A percentile compares a stretch with the other conserved stretches of the same genome.
Evolutionary conservation across 352 stramenopile genomes (phyloP).

Genomic region (Paralagenidium karlingii): DNA sequence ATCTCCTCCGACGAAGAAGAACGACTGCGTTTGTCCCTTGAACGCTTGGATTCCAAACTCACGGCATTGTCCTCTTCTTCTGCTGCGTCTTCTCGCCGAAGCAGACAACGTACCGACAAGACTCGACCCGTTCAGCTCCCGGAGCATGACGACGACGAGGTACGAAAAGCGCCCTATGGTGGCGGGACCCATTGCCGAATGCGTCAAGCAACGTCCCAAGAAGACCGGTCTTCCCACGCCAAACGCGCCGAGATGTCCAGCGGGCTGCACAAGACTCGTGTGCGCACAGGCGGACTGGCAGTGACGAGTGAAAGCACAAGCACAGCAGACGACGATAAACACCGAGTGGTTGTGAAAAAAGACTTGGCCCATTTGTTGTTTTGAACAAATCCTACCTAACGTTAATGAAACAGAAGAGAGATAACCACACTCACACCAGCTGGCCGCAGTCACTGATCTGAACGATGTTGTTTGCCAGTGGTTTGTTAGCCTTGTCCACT

Average conservation of each 20-base stretch:
- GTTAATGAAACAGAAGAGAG: background rate
- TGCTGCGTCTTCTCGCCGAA: background rate
- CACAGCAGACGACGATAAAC: conserved; percentile 17
- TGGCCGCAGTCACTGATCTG: conserved; percentile 53
- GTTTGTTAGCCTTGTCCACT: conserved; percentile 25
- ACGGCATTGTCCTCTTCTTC: conserved; percentile 9
- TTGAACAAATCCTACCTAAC: conserved; percentile 11
- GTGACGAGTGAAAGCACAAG: conserved; percentile 8
- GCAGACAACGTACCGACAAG: background rate
- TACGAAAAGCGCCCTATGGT: conserved; percentile 23
- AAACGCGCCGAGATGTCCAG: conserved; percentile 37
- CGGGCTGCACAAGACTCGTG: conserved; percentile 35
- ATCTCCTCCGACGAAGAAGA: conserved; percentile 25
- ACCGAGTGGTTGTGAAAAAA: conserved; percentile 49
- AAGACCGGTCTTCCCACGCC: conserved; percentile 15
- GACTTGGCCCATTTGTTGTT: conserved; percentile 53
- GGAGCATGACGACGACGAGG: conserved; percentile 6
- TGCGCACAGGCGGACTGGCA: conserved; percentile 20
- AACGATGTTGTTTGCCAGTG: conserved; percentile 41
- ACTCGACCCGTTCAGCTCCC: background rate
- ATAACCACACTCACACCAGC: conserved; percentile 10
- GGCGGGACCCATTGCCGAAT: conserved; percentile 21
- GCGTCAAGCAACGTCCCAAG: conserved; percentile 17
- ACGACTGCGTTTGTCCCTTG: conserved; percentile 32
- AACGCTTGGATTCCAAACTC: conserved; percentile 30